Percentiles rank a stretch among this genome's conserved stretches.
These are phyloP conservation scores for Didymella keratinophila DNA, from an alignment of 2,329 filamentous ascomycete species.

Conservation along the genomic window DNA sequence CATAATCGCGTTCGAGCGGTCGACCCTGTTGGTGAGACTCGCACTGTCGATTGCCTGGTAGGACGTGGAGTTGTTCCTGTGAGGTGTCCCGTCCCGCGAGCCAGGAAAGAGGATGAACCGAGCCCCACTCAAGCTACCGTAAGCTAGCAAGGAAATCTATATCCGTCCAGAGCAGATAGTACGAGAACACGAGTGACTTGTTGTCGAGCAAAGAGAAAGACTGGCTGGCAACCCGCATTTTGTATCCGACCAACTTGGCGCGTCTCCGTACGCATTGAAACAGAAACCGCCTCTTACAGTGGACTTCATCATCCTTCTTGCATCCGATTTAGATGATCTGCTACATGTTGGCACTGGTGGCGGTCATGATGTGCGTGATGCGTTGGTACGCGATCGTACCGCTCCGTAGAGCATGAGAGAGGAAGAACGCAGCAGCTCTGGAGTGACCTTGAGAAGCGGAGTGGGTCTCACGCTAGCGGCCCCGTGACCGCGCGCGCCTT, in stretches of 20 bases:
- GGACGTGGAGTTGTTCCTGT: neutral
- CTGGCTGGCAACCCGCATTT: too few relatives aligned
- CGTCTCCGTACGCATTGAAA: constrained; percentile 7
- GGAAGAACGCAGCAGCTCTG: too few relatives aligned
- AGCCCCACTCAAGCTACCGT: neutral
- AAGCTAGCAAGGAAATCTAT: too few relatives aligned
- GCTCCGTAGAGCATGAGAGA: neutral
- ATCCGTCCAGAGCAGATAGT: too few relatives aligned
- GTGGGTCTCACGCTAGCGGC: constrained; percentile 1
- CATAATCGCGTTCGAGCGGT: neutral
- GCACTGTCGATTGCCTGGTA: neutral
- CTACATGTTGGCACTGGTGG: constrained; percentile 24
- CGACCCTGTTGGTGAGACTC: neutral
- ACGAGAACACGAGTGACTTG: too few relatives aligned
- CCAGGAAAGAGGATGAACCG: neutral
- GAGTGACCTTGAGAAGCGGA: neutral
- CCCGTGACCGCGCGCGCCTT: constrained; percentile 31
- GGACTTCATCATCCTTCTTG: constrained; percentile 24
- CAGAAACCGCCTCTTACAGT: constrained; percentile 18
- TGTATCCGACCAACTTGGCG: constrained; percentile 12
- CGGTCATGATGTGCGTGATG: constrained; percentile 40
- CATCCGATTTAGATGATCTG: constrained; percentile 41
- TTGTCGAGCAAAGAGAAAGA: neutral
- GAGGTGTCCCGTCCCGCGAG: neutral
- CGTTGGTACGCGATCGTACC: constrained; percentile 1